Conservation (phyloP, 192 early-diverging fungal species). For the Coemansia erecta region DNA sequence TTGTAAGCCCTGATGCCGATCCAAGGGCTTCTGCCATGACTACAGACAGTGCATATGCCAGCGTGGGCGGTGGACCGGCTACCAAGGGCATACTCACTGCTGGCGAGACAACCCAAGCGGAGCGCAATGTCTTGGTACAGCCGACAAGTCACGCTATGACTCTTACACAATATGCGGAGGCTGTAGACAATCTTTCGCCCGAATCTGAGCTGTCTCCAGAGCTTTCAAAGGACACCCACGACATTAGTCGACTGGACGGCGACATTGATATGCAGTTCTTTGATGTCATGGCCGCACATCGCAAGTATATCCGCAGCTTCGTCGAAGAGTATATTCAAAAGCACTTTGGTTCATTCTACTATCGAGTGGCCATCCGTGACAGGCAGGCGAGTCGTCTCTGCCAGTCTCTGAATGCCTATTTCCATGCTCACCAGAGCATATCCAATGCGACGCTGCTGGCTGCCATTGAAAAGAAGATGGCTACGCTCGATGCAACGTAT, state of each 20-base stretch:
- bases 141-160: too few relatives aligned
- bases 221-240: constrained; percentile 24
- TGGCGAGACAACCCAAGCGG: too few relatives aligned
- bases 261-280: constrained; percentile 41
- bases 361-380: constrained; percentile 13
- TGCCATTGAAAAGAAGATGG: constrained; percentile 25
- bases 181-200: too few relatives aligned
- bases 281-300: constrained; percentile 16
- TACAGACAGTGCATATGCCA: too few relatives aligned
- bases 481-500: constrained; percentile 7
- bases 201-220: constrained; percentile 28
- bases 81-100: too few relatives aligned
- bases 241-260: constrained; percentile 35
- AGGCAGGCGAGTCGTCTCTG: constrained; percentile 9
- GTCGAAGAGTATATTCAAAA: constrained; percentile 35
- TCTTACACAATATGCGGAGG: too few relatives aligned
- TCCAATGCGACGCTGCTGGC: constrained; percentile 10
- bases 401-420: neutral
- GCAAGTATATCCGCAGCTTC: constrained; percentile 37
- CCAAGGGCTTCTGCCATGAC: neutral
- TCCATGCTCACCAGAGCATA: constrained; percentile 2
- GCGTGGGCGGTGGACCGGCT: too few relatives aligned
- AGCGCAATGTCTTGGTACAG: too few relatives aligned
- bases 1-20: neutral
- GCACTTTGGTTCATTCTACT: constrained; percentile 40